Evolutionary conservation across 179 eudicot species (phyloP).

Genomic region (Spergularia azorica): DNA sequence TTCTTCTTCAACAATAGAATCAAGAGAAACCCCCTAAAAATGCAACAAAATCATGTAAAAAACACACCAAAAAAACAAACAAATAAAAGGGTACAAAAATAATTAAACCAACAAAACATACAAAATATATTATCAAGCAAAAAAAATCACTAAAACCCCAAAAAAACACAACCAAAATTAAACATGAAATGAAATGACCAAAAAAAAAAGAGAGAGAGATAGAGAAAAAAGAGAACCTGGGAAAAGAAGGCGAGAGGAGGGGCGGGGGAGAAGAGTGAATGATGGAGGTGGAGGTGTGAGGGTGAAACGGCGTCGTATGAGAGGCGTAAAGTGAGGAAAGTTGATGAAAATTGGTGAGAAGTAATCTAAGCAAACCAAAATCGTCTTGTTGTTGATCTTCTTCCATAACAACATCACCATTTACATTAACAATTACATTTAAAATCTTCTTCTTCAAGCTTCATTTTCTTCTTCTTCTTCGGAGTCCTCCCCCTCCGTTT

Average conservation of each 20-base stretch:
- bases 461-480: neutral
- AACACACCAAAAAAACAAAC: neutral
- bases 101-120: neutral
- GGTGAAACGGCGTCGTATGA: slow-evolving; percentile 28
- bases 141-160: neutral
- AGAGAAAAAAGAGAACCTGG: slow-evolving; percentile 11
- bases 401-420: slow-evolving; percentile 37
- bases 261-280: neutral
- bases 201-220: neutral
- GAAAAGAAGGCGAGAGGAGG: slow-evolving; percentile 17
- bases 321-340: slow-evolving; percentile 35
- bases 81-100: neutral
- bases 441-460: no score
- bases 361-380: slow-evolving; percentile 69
- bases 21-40: neutral
- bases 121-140: no score
- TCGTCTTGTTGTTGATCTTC: slow-evolving; percentile 16
- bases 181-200: neutral
- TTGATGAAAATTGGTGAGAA: slow-evolving; percentile 61
- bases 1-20: neutral
- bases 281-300: slow-evolving; percentile 8
- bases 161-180: neutral
- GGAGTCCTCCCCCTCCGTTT: neutral
- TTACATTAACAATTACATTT: neutral
- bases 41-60: no score